Evolutionary conservation across 257 asterid species (phyloP), one percentile per base, ranked within the genome.

Genomic region (Phtheirospermum japonicum): DNA sequence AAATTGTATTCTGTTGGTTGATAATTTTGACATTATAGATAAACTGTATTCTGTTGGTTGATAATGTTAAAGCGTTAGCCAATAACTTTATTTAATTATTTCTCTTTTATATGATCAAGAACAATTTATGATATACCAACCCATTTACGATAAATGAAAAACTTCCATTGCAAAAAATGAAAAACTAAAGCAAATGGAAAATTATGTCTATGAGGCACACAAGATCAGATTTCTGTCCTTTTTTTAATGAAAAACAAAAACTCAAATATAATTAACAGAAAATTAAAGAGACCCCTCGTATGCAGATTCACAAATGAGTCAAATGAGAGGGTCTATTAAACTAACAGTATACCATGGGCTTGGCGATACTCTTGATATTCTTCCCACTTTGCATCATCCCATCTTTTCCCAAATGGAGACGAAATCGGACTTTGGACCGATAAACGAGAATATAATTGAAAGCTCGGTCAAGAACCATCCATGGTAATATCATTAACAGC

Each of bases 401-500:
- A 14, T 3, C 50, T 12, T 43, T 43, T 45, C 12, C 51, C 28
- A 4, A 16, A 0, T 45, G 51, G 19, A 45, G 51, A 45, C 16
- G 51, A 45, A n/a, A 45, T 18, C 17, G 12, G 16, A n/a, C 17
- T 45, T n/a, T 7, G 19, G 12, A n/a, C 51, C 20, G 19, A 5
- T 14, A 7, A 4, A 36, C 42, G 7, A n/a, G 54, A 48, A 8
- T 48, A 48, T 48, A 48, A 14, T 18, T n/a, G n/a, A n/a, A n/a
- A n/a, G n/a, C n/a, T n/a, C n/a, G 0, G 12, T 59, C 53, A 59
- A 39, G 65, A 59, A 59, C 65, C 52, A 40, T 14, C 53, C 65
- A 59, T 59, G 31, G 51, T 39, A 18, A 19, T 37, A 59, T 59
- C 64, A 59, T 59, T 60, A 7, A 16, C 54, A 45, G 23, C 18